Evolutionary conservation across 1,284 basidiomycete genomes (phyloP).

Genomic region (Melampsora americana): DNA sequence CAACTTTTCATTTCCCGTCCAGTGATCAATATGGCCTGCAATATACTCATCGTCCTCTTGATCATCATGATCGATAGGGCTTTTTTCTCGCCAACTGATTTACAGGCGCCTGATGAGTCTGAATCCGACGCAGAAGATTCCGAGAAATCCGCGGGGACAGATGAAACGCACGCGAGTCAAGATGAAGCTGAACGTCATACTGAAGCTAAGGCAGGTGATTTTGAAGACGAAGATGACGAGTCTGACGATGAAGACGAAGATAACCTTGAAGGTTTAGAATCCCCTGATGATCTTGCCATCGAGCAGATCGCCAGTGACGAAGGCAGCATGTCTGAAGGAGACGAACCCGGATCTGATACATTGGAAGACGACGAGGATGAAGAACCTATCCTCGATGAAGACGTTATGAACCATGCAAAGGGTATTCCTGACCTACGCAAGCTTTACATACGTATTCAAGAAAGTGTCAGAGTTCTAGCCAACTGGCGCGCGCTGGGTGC

Average conservation of each 20-base stretch:
- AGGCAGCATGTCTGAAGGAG: conserved; percentile 52
- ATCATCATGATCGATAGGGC: conserved; percentile 13
- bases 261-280: conserved; percentile 71
- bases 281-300: conserved; percentile 76
- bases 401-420: conserved; percentile 41
- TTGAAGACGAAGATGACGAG: conserved; percentile 44
- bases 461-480: conserved; percentile 74
- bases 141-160: conserved; percentile 1
- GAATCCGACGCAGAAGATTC: conserved; percentile 43
- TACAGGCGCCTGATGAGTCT: conserved; percentile 47
- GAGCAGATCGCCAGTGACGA: no score
- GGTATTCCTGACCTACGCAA: conserved; percentile 39
- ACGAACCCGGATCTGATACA: conserved; percentile 11
- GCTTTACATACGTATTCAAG: conserved; percentile 66
- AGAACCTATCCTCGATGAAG: conserved; percentile 18
- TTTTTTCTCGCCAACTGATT: conserved; percentile 48
- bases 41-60: neutral
- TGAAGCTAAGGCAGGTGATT: conserved; percentile 39
- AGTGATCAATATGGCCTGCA: no score
- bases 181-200: conserved; percentile 47
- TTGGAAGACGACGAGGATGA: conserved; percentile 46
- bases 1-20: neutral
- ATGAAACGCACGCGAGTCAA: neutral
- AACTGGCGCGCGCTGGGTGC: conserved; percentile 58
- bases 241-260: conserved; percentile 60